Percentiles rank a stretch among this genome's conserved stretches.
Conservation (phyloP, 148 eudicot genomes). For the Arctostaphylos glauca region DNA sequence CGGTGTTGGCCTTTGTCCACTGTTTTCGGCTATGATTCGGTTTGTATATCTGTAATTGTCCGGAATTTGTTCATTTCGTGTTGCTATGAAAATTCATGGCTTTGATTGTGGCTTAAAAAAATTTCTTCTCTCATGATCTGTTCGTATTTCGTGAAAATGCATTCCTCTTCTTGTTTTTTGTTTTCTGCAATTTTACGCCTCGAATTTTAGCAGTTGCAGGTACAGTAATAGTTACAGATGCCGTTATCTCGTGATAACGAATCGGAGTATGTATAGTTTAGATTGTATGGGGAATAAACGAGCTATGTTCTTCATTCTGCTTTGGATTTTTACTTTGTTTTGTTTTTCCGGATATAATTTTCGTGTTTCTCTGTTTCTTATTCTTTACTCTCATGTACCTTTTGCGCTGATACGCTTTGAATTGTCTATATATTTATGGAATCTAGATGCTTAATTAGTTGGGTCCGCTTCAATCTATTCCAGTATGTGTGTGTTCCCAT, state of each 20-base stretch:
- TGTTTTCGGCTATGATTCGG: not conserved
- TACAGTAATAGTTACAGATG: not conserved
- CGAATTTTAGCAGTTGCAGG: not conserved
- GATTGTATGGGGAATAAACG: not conserved
- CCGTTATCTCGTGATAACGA: not conserved
- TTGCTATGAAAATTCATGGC: not conserved
- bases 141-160: not conserved
- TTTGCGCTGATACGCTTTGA: not conserved
- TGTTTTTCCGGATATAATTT: not conserved
- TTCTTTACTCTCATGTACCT: not conserved
- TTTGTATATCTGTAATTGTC: not conserved
- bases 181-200: not conserved
- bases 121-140: not conserved
- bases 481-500: not conserved
- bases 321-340: not conserved
- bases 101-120: not conserved
- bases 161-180: not conserved
- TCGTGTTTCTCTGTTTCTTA: not conserved
- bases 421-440: not conserved
- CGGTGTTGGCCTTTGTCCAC: not conserved
- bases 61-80: not conserved
- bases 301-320: not conserved
- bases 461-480: conserved; percentile 4
- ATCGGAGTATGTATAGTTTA: not conserved
- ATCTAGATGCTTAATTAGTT: conserved; percentile 20